Percentiles rank a stretch among this genome's conserved stretches.
Evolutionary conservation across 1,139 yeast genomes (phyloP).

Genomic region (Sugiyamaella pinicola): DNA sequence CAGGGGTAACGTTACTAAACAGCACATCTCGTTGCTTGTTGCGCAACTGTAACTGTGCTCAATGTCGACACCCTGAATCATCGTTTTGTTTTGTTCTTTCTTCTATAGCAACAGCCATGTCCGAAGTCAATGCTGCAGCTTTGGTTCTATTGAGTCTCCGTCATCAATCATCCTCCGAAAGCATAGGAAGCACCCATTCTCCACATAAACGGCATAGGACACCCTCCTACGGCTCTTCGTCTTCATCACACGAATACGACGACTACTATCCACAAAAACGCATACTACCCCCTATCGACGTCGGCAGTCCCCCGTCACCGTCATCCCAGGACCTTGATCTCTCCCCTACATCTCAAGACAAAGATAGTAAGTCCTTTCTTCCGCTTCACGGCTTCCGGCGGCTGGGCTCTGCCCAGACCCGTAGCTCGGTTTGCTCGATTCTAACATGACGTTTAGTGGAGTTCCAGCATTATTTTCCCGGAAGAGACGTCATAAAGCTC

Average conservation of each 20-base stretch:
- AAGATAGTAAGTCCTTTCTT: constrained; percentile 1
- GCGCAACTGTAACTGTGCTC: neutral
- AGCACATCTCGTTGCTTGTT: neutral
- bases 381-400: too few relatives aligned
- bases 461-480: constrained; percentile 18
- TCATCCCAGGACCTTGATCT: neutral
- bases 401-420: too few relatives aligned
- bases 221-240: constrained; percentile 15
- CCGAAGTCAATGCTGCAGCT: constrained; percentile 24
- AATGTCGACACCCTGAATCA: neutral
- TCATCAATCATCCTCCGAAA: constrained; percentile 11
- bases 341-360: neutral
- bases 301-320: constrained; percentile 18
- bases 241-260: constrained; percentile 15
- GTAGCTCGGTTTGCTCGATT: neutral
- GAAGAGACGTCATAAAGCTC: constrained; percentile 21
- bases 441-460: constrained; percentile 1
- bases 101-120: constrained; percentile 5
- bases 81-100: neutral
- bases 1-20: constrained; percentile 16
- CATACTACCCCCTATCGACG: constrained; percentile 8
- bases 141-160: constrained; percentile 23
- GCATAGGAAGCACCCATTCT: neutral
- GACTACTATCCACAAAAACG: constrained; percentile 16
- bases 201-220: constrained; percentile 16